Evolutionary conservation across 2,329 filamentous ascomycete species (phyloP).

Genomic region (Cladosporium phlei): DNA sequence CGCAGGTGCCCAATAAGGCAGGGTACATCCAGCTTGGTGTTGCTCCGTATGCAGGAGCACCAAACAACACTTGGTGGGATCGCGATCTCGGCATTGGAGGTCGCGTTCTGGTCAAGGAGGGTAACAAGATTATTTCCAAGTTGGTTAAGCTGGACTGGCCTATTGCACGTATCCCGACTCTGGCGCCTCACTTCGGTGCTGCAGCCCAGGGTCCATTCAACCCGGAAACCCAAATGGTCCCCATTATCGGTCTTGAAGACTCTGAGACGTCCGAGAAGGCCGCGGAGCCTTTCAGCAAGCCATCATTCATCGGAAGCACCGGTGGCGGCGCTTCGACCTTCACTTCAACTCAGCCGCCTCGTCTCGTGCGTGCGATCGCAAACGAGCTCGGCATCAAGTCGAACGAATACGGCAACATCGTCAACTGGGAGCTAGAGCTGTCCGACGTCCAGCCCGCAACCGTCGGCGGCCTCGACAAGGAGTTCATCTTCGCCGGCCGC

Average conservation of each 20-base stretch:
- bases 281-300: conserved; percentile 27
- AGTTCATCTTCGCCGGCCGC: conserved; percentile 90
- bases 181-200: conserved; percentile 89
- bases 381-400: conserved; percentile 69
- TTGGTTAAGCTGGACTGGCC: conserved; percentile 93
- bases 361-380: conserved; percentile 77
- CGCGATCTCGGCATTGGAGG: conserved; percentile 88
- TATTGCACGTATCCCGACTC: conserved; percentile 83
- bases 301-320: conserved; percentile 48
- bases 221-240: conserved; percentile 87
- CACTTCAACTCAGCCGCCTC: conserved; percentile 74
- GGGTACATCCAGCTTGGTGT: conserved; percentile 88
- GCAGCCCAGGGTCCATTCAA: conserved; percentile 65
- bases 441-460: conserved; percentile 85
- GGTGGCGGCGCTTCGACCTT: conserved; percentile 57
- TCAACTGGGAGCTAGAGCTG: conserved; percentile 96
- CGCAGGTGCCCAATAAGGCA: conserved; percentile 74
- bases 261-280: conserved; percentile 32
- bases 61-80: conserved; percentile 96
- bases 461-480: conserved; percentile 77
- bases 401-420: conserved; percentile 57
- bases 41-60: conserved; percentile 82
- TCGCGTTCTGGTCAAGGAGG: conserved; percentile 75
- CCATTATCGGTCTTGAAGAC: conserved; percentile 83
- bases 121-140: conserved; percentile 72